A percentile compares a stretch with the other conserved stretches of the same genome.
Evolutionary conservation across 768 basidiomycete species (phyloP).

Genomic region (Serendipita indica): DNA sequence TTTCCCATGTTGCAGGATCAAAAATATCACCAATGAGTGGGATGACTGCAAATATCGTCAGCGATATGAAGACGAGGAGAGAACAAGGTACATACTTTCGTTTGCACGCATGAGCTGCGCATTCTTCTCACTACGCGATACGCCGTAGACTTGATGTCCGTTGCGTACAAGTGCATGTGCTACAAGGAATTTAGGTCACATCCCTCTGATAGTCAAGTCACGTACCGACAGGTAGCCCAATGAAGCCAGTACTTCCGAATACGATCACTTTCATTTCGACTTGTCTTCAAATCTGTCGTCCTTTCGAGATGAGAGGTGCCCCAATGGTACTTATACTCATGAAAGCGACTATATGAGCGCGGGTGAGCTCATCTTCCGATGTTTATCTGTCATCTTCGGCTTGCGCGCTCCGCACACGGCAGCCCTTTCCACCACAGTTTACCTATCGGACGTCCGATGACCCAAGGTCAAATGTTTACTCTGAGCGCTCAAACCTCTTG

Average conservation of each 20-base stretch:
- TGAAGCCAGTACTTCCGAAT: conserved; percentile 29
- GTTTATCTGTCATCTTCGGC: too few relatives aligned
- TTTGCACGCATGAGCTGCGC: conserved; percentile 24
- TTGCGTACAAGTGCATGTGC: conserved; percentile 31
- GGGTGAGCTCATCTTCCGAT: too few relatives aligned
- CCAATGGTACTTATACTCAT: too few relatives aligned
- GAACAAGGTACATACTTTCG: conserved; percentile 26
- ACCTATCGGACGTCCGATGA: too few relatives aligned
- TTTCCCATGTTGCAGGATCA: conserved; percentile 19
- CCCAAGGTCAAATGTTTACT: too few relatives aligned
- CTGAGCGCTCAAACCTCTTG: too few relatives aligned
- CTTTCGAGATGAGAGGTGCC: too few relatives aligned
- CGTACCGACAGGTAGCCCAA: conserved; percentile 27
- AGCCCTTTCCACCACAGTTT: too few relatives aligned
- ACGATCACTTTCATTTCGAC: not conserved
- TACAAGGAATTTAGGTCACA: not conserved
- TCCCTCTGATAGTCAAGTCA: not conserved
- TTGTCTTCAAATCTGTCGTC: too few relatives aligned
- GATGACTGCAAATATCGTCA: conserved; percentile 21
- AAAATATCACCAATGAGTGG: conserved; percentile 24
- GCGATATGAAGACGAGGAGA: not conserved
- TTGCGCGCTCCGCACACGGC: too few relatives aligned
- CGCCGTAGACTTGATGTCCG: conserved; percentile 35
- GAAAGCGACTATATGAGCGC: too few relatives aligned
- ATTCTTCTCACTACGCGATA: conserved; percentile 27